Percentiles rank a stretch among this genome's conserved stretches.
Evolutionary conservation across 257 asterid species (phyloP).

Genomic region (Jaltomata sinuosa): DNA sequence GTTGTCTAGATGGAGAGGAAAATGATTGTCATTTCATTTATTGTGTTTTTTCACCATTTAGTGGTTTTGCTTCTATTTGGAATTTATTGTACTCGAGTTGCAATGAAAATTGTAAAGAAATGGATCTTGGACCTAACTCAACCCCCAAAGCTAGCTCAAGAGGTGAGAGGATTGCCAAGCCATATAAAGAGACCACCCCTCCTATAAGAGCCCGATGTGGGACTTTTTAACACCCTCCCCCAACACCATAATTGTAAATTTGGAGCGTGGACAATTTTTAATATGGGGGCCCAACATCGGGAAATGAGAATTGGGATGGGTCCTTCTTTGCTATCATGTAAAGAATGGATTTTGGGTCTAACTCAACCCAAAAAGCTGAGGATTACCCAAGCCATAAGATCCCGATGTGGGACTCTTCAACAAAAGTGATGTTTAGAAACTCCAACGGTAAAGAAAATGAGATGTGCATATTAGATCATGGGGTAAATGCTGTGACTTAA

Average conservation of each 20-base stretch:
- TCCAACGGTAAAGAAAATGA: neutral
- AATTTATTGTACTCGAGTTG: neutral
- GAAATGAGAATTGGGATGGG: neutral
- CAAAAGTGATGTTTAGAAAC: neutral
- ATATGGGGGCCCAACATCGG: neutral
- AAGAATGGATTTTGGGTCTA: neutral
- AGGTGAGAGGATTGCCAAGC: neutral
- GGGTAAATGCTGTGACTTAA: neutral
- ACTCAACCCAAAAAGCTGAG: neutral
- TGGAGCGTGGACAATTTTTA: neutral
- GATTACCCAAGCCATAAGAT: neutral
- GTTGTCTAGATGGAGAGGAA: neutral
- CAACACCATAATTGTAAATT: neutral
- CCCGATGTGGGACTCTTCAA: neutral
- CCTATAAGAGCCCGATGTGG: neutral
- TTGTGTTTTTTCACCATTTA: neutral
- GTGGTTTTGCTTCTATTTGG: neutral
- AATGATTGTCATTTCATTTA: neutral
- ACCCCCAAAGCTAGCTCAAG: neutral
- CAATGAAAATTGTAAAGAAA: neutral
- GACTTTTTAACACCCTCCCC: neutral
- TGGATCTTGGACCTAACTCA: neutral
- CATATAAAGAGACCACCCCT: neutral
- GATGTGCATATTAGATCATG: neutral
- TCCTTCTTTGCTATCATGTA: neutral